A percentile compares a stretch with the other conserved stretches of the same genome.
Evolutionary conservation across 1,284 basidiomycete genomes (phyloP).

Genomic region (Phellinidium pouzarii): DNA sequence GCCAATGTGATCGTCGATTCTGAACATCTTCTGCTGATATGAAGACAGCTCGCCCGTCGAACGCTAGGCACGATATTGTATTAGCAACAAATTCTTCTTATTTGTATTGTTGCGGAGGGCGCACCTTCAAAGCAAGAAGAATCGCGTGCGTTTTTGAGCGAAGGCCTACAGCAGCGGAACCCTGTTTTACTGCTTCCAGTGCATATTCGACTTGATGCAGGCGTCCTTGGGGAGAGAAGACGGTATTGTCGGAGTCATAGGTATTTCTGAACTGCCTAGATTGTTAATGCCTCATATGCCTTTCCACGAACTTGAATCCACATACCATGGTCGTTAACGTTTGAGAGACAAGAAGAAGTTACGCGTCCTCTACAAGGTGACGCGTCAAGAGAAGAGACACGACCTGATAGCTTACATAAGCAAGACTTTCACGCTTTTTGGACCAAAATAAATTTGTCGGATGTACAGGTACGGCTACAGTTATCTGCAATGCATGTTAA

Average conservation of each 20-base stretch:
- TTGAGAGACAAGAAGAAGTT: constrained; percentile 11
- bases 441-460: background rate
- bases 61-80: constrained; percentile 49
- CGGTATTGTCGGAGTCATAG: constrained; percentile 94
- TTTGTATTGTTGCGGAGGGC: constrained; percentile 16
- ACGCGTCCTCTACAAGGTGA: constrained; percentile 15
- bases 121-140: constrained; percentile 86
- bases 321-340: constrained; percentile 5
- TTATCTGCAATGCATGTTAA: background rate
- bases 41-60: constrained; percentile 98
- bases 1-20: constrained; percentile 98
- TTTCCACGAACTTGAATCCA: background rate
- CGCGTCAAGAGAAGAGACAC: background rate
- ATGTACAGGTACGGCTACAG: background rate
- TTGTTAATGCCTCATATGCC: background rate
- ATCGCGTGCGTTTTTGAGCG: constrained; percentile 94
- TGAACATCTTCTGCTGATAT: constrained; percentile 99
- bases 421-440: background rate
- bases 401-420: constrained; percentile 8
- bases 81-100: constrained; percentile 9
- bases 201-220: constrained; percentile 98
- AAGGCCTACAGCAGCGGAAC: constrained; percentile 94
- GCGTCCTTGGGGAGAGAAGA: constrained; percentile 89
- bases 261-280: constrained; percentile 79
- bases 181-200: constrained; percentile 98